Conservation (phyloP, 106 monocot genomes). For the Amphibolis antarctica region DNA sequence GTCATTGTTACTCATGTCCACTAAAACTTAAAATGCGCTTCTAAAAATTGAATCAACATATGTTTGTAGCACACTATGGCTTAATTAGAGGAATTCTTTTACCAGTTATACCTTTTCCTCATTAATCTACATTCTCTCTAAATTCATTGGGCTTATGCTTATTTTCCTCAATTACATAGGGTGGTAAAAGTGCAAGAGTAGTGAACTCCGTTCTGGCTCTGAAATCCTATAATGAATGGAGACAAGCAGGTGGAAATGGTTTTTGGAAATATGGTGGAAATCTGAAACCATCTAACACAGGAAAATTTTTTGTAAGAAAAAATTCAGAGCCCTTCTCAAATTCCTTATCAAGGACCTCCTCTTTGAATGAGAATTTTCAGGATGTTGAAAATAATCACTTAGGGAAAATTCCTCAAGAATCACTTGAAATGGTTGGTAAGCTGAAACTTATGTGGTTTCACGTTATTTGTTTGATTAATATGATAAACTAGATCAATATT, state of each 20-base stretch:
- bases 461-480: not conserved
- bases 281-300: slow-evolving; percentile 29
- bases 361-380: slow-evolving; percentile 29
- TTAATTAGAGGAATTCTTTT: too few species aligned
- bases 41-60: too few species aligned
- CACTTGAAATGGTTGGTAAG: slow-evolving; percentile 66
- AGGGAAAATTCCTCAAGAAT: slow-evolving; percentile 25
- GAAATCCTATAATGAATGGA: slow-evolving; percentile 57
- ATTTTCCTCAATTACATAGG: slow-evolving; percentile 26
- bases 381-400: slow-evolving; percentile 33
- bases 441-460: not conserved
- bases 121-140: not conserved
- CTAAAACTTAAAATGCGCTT: not conserved
- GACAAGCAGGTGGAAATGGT: slow-evolving; percentile 53
- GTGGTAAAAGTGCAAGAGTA: slow-evolving; percentile 68
- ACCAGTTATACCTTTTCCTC: too few species aligned
- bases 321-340: slow-evolving; percentile 71
- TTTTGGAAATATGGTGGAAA: slow-evolving; percentile 52
- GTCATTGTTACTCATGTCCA: not conserved
- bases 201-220: slow-evolving; percentile 77
- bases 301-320: slow-evolving; percentile 63
- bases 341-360: slow-evolving; percentile 37
- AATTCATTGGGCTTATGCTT: not conserved
- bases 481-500: not conserved
- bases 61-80: too few species aligned